phyloP scores from a whole-genome alignment of 305 asterid genomes.

The Fraxinus nigra region DNA sequence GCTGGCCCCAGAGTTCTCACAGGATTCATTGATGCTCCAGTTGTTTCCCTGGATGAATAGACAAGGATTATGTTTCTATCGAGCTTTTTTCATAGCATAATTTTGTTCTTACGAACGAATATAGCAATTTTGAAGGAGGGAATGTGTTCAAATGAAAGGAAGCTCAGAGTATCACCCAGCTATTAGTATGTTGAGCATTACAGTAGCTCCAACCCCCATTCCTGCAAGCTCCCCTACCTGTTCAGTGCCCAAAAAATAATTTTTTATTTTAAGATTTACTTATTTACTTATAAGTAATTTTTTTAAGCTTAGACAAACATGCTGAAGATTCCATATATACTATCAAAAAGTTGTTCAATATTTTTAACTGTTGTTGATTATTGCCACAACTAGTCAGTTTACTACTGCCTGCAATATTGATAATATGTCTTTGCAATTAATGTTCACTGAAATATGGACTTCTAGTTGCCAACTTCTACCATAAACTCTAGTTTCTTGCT shows the following conservation, averaged over 20 bases:
- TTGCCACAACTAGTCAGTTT: not conserved
- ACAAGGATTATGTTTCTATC: not conserved
- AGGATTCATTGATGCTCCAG: slow-evolving; percentile 25
- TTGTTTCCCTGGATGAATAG: slow-evolving; percentile 12
- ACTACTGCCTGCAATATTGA: not conserved
- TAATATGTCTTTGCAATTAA: too few species aligned
- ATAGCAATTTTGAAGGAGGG: not conserved
- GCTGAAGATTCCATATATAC: not conserved
- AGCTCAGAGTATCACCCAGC: slow-evolving; percentile 60
- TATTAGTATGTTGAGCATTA: slow-evolving; percentile 78
- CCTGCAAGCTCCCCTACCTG: slow-evolving; percentile 94
- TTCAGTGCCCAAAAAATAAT: not conserved
- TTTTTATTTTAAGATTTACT: not conserved
- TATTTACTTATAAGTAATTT: not conserved
- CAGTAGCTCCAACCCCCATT: slow-evolving; percentile 92
- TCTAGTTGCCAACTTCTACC: not conserved
- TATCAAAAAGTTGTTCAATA: not conserved
- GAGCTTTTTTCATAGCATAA: not conserved
- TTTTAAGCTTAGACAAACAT: not conserved
- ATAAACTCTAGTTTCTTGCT: not conserved
- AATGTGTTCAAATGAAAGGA: not conserved
- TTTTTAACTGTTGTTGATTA: not conserved
- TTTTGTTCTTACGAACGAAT: not conserved
- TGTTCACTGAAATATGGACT: not conserved
- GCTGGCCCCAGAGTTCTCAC: slow-evolving; percentile 23